Evolutionary conservation across 2,329 filamentous ascomycete genomes (phyloP), one percentile per base, ranked within the genome.

Genomic region (Aspergillus pseudoterreus): DNA sequence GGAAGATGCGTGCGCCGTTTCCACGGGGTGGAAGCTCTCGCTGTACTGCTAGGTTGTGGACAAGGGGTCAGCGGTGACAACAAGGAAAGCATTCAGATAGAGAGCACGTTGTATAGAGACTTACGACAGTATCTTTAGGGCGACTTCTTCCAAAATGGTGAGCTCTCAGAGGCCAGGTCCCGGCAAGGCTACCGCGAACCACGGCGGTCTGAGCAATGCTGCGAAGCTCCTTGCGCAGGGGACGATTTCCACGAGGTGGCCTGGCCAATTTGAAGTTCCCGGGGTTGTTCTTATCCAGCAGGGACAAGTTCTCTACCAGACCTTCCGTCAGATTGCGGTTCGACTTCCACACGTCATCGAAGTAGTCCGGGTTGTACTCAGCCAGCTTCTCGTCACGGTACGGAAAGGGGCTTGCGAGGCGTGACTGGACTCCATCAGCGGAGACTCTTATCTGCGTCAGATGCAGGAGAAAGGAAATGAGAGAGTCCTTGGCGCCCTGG

Each of bases 271-370:
- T 54, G 32, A 47, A 41, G 17, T 27, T 43, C 15, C 15, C 32
- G 15, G 14, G 30, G 4, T 39, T 39, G 11, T 49, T 36, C 39
- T 53, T 56, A 12, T 44, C 41, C 3, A 52, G 17, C 6, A 61
- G 43, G 24, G 58, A 45, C 8, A 51, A 15, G 1, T 49, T 51
- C 14, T 54, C 49, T 1, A 41, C 38, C 27, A 61, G 50, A 4
- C 47, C 56, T 1, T 41, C 41, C 9, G 43, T 45, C 22, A 57
- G 19, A 22, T n/a, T 41, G 12, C 54, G 42, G 42, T 54, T 50
- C 4, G 55, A 54, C 41, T 43, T 54, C 47, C 44, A 56, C 33
- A 59, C 45, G n/a, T 60, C 59, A 9, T 54, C 45, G 32, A 61
- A 62, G 32, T 57, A 63, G 15, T 56, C 58, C 12, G 46, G 30